A percentile compares a stretch with the other conserved stretches of the same genome.
These are phyloP conservation scores for Helicocarpus griseus DNA, from an alignment of 2,329 filamentous ascomycete species.

Conservation along the genomic window DNA sequence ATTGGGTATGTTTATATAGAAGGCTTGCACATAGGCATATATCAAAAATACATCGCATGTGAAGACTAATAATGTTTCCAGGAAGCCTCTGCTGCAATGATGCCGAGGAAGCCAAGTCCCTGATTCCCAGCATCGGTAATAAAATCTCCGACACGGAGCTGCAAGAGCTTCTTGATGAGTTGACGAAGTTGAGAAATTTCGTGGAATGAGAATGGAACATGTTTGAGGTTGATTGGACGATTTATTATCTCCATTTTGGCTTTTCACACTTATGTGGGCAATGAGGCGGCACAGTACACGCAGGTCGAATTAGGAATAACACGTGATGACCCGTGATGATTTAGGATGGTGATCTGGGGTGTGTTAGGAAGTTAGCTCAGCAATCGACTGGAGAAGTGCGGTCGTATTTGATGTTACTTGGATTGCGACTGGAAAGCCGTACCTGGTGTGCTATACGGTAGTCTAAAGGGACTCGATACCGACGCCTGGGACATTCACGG, in stretches of 20 bases:
- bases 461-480: too few species aligned
- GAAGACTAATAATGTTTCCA: slow-evolving; percentile 31
- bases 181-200: slow-evolving; percentile 62
- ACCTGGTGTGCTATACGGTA: too few species aligned
- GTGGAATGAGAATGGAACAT: slow-evolving; percentile 31
- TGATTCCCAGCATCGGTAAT: slow-evolving; percentile 78
- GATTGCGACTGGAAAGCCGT: too few species aligned
- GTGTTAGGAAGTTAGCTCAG: too few species aligned
- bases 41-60: background rate
- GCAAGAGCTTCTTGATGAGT: slow-evolving; percentile 79
- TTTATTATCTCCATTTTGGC: too few species aligned
- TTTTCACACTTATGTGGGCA: too few species aligned
- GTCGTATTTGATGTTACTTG: too few species aligned
- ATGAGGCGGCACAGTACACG: too few species aligned
- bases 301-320: background rate
- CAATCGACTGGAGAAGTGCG: too few species aligned
- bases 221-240: too few species aligned
- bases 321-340: background rate
- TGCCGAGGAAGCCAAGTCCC: slow-evolving; percentile 89
- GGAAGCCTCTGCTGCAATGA: slow-evolving; percentile 86
- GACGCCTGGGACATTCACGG: too few species aligned
- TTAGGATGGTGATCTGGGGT: background rate
- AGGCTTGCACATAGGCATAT: slow-evolving; percentile 6
- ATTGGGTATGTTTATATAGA: slow-evolving; percentile 50
- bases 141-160: slow-evolving; percentile 88